Evolutionary conservation across 352 stramenopile species (phyloP), one percentile per base, ranked within the genome.

Genomic region (Globisporangium nagaii): DNA sequence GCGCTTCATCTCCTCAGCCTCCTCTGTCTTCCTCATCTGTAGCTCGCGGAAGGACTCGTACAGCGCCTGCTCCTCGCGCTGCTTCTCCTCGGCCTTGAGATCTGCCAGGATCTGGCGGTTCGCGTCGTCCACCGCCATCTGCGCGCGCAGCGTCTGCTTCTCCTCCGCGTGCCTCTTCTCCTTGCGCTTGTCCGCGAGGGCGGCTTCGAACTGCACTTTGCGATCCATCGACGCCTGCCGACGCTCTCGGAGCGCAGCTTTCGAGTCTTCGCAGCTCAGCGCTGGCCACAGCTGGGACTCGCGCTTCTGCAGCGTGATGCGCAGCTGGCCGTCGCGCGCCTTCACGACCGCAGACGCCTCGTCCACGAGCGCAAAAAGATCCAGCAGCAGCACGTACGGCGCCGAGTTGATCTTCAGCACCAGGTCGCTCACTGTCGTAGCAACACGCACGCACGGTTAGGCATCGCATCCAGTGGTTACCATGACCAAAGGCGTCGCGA

Each of bases 341-440:
- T 86, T 86, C 15, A 86, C 72, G 13, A 73, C 59, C 0, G 58
- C 63, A 12, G 79, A 73, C 11, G 65, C 30, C 12, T 82, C 76
- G 42, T 90, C 77, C 56, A 93, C 74, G 5, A 20, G 30, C 10
- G 74, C 76, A 27, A 71, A 71, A 3, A 93, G 60, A 37, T 93
- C 83, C 36, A 93, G 54, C 11, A 91, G 58, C 22, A 91, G 56
- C 39, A 93, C 77, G 54, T 93, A 93, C 17, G 76, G 80, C 20
- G 76, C 44, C 8, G 73, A 71, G 54, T 93, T 93, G 37, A 93
- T 60, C 53, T 93, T 93, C n/a, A 93, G 25, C 17, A 91, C 66
- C 25, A 90, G 43, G 53, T 90, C 80, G 56, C 80, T 89, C 27
- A 91, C 80, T 93, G n/a, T n/a, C n/a, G n/a, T n/a, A n/a, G n/a